phyloP scores from a whole-genome alignment of 139 green algal species.

The Coccomyxa sp. region DNA sequence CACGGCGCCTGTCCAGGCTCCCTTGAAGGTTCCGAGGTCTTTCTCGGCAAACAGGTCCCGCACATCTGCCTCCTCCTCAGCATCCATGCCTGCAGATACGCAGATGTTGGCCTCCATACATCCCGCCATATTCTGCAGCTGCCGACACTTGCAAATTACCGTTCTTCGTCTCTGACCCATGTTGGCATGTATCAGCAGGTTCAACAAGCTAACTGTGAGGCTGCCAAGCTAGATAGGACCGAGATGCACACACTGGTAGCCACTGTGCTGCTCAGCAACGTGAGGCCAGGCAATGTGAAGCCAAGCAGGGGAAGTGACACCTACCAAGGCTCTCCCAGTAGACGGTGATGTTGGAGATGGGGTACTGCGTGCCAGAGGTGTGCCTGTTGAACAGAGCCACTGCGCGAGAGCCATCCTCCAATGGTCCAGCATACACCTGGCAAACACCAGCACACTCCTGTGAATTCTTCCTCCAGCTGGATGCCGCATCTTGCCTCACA shows the following conservation, averaged over 20 bases:
- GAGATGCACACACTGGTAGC: not conserved
- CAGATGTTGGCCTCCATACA: not conserved
- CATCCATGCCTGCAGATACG: not conserved
- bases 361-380: slow-evolving; percentile 11
- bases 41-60: slow-evolving; percentile 41
- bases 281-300: not conserved
- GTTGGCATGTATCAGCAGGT: not conserved
- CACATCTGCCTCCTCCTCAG: slow-evolving; percentile 20
- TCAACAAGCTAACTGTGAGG: not conserved
- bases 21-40: slow-evolving; percentile 32
- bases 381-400: slow-evolving; percentile 53
- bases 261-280: no score
- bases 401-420: slow-evolving; percentile 34
- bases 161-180: not conserved
- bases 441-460: not conserved
- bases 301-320: not conserved
- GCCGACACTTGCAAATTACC: not conserved
- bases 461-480: not conserved
- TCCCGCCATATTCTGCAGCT: not conserved
- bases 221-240: not conserved
- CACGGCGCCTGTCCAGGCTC: slow-evolving; percentile 9
- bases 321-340: slow-evolving; percentile 35
- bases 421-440: slow-evolving; percentile 47
- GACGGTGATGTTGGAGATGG: slow-evolving; percentile 35
- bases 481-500: not conserved